Percentiles rank a stretch among this genome's conserved stretches.
These are phyloP conservation scores for Dactylellina cionopaga DNA, from an alignment of 2,329 filamentous ascomycete species.

Conservation along the genomic window DNA sequence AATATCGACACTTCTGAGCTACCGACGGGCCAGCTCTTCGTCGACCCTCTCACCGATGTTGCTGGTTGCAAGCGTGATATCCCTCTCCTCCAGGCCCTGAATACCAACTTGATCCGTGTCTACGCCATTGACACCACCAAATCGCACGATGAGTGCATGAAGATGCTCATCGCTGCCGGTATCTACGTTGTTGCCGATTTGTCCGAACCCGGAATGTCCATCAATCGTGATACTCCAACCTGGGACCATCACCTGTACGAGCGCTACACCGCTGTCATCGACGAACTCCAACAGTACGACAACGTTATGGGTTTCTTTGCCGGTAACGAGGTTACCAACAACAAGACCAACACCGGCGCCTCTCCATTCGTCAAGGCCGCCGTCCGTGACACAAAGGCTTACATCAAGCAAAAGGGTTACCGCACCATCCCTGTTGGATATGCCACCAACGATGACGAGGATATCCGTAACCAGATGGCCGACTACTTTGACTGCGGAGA, in stretches of 20 bases:
- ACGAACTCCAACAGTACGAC: constrained; percentile 80
- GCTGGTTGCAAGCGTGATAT: constrained; percentile 83
- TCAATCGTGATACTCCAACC: constrained; percentile 79
- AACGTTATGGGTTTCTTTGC: constrained; percentile 98
- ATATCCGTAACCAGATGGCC: constrained; percentile 82
- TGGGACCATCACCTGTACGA: constrained; percentile 83
- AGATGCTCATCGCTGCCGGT: constrained; percentile 79
- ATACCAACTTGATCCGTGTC: constrained; percentile 92
- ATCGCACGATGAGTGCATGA: constrained; percentile 87
- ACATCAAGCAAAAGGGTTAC: constrained; percentile 83
- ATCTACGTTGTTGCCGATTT: constrained; percentile 97
- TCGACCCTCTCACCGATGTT: constrained; percentile 81
- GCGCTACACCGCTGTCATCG: constrained; percentile 85
- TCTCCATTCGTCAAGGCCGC: constrained; percentile 97
- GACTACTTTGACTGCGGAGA: constrained; percentile 94
- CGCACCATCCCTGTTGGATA: constrained; percentile 89
- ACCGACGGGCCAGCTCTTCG: constrained; percentile 69
- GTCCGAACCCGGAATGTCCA: constrained; percentile 80
- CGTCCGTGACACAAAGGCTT: constrained; percentile 92
- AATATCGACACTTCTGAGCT: constrained; percentile 68
- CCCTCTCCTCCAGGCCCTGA: constrained; percentile 78
- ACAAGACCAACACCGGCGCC: constrained; percentile 84
- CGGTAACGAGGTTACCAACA: constrained; percentile 96
- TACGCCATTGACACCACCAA: constrained; percentile 86
- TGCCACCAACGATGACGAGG: constrained; percentile 89